These are phyloP conservation scores for Monosiga brevicollis DNA, from an alignment of 78 protist genomes.

Conservation along the genomic window DNA sequence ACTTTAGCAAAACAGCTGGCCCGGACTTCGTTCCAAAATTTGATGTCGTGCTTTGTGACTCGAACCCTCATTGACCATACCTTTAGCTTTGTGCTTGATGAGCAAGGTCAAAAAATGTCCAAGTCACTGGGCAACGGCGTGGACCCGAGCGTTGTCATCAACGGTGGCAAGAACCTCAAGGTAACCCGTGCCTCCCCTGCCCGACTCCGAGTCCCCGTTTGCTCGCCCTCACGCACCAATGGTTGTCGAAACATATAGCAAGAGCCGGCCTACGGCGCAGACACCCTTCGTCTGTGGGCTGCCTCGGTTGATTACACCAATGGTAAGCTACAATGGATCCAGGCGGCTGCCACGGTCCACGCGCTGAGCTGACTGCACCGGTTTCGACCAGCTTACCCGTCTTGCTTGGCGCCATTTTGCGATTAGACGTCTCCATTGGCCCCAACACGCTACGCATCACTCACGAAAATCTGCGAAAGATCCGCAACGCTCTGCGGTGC, in stretches of 20 bases:
- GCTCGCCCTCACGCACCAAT: too few relatives aligned
- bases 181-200: too few relatives aligned
- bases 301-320: slow-evolving; percentile 60
- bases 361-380: slow-evolving; percentile 13
- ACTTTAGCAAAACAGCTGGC: not conserved
- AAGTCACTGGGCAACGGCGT: slow-evolving; percentile 83
- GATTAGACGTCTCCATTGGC: not conserved
- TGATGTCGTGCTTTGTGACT: not conserved
- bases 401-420: slow-evolving; percentile 1
- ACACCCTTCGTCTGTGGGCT: slow-evolving; percentile 79
- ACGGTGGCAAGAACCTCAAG: slow-evolving; percentile 40
- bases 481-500: not conserved
- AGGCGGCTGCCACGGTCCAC: slow-evolving; percentile 21
- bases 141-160: slow-evolving; percentile 50
- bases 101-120: slow-evolving; percentile 69
- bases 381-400: not conserved
- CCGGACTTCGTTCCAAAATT: too few relatives aligned
- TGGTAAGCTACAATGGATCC: not conserved
- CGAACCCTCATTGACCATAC: not conserved
- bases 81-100: slow-evolving; percentile 46
- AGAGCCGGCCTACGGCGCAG: slow-evolving; percentile 72
- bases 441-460: not conserved
- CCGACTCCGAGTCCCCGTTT: too few relatives aligned
- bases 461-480: not conserved
- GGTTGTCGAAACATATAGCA: too few relatives aligned